Conservation (phyloP, 352 stramenopile genomes). For the Bremia lactucae region DNA sequence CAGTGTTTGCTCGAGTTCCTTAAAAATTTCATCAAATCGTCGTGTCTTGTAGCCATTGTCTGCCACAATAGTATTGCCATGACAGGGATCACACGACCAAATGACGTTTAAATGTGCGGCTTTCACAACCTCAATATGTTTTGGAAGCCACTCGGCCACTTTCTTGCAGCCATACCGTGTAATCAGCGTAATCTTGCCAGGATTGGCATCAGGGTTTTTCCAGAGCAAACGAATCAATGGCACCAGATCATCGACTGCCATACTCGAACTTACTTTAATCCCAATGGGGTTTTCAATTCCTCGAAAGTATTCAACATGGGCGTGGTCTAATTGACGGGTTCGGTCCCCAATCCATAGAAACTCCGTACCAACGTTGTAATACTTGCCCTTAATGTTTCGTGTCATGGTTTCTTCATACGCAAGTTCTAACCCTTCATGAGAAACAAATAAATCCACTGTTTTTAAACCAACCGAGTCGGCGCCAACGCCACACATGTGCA, state of each 20-base stretch:
- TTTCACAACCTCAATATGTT: slow-evolving; percentile 93
- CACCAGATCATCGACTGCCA: slow-evolving; percentile 90
- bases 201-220: slow-evolving; percentile 84
- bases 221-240: slow-evolving; percentile 93
- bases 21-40: slow-evolving; percentile 93
- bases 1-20: slow-evolving; percentile 95
- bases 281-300: slow-evolving; percentile 97
- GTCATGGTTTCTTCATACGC: slow-evolving; percentile 98
- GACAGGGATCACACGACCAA: slow-evolving; percentile 93
- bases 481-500: slow-evolving; percentile 91
- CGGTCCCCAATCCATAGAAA: slow-evolving; percentile 99
- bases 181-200: slow-evolving; percentile 96
- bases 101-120: slow-evolving; percentile 90
- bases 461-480: slow-evolving; percentile 84
- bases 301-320: slow-evolving; percentile 97
- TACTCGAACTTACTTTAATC: slow-evolving; percentile 96
- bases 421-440: slow-evolving; percentile 97
- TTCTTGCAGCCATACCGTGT: slow-evolving; percentile 96
- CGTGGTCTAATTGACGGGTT: slow-evolving; percentile 94
- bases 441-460: slow-evolving; percentile 95
- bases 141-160: slow-evolving; percentile 86
- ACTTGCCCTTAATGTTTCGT: slow-evolving; percentile 88
- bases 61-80: slow-evolving; percentile 98
- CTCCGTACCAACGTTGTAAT: slow-evolving; percentile 96
- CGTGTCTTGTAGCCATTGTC: slow-evolving; percentile 94